Percentiles rank a stretch among this genome's conserved stretches.
Conservation (phyloP, 1,284 basidiomycete species). For the Melampsora larici-populina region DNA sequence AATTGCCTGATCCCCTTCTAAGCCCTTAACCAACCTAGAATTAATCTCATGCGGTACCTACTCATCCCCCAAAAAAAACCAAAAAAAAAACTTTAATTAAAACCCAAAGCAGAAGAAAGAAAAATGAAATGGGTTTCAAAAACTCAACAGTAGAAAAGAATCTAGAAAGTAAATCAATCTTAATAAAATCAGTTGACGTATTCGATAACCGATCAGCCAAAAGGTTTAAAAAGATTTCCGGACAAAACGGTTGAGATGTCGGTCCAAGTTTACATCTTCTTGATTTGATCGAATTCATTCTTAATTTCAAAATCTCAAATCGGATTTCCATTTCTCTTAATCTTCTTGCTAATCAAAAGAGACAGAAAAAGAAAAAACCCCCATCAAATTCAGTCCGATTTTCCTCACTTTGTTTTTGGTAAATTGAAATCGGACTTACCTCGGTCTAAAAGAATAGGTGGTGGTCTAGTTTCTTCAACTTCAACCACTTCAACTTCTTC, state of each 20-base stretch:
- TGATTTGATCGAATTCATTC: conserved; percentile 76
- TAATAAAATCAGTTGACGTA: conserved; percentile 97
- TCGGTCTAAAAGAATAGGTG: conserved; percentile 36
- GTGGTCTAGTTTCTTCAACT: conserved; percentile 31
- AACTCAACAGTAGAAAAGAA: conserved; percentile 9
- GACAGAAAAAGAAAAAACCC: neutral
- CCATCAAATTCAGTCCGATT: neutral
- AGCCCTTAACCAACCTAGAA: conserved; percentile 83
- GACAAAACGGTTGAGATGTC: conserved; percentile 81
- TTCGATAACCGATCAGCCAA: conserved; percentile 96
- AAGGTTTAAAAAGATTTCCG: conserved; percentile 92
- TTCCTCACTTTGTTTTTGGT: no score
- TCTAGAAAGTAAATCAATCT: conserved; percentile 48
- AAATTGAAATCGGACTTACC: conserved; percentile 12
- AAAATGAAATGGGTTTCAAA: neutral
- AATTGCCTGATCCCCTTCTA: conserved; percentile 78
- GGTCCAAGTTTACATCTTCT: conserved; percentile 83
- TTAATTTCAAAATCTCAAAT: conserved; percentile 74
- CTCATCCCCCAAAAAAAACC: neutral
- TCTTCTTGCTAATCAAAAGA: conserved; percentile 17
- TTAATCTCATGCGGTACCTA: conserved; percentile 97
- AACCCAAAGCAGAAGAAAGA: conserved; percentile 6
- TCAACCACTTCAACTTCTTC: conserved; percentile 1
- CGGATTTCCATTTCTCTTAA: conserved; percentile 54
- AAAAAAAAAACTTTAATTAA: conserved; percentile 14